Evolutionary conservation across 2,329 filamentous ascomycete species (phyloP).

Genomic region (Penicillium crustosum): DNA sequence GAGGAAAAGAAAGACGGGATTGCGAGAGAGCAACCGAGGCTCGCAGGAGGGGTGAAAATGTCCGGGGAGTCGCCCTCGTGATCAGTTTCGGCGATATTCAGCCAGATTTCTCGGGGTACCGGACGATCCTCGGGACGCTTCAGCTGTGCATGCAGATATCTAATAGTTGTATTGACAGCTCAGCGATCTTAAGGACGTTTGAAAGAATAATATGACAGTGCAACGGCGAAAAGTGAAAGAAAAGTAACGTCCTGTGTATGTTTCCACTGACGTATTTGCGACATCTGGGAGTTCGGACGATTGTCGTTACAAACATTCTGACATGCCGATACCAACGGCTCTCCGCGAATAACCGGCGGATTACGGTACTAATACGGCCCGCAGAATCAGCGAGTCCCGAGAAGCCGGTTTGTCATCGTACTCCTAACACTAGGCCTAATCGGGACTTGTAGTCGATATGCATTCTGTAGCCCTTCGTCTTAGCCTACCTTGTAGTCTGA

Average conservation of each 20-base stretch:
- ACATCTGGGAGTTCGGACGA: neutral
- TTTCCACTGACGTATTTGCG: slow-evolving; percentile 12
- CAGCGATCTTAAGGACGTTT: neutral
- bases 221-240: slow-evolving; percentile 6
- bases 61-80: slow-evolving; percentile 27
- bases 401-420: slow-evolving; percentile 23
- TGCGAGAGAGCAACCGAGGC: slow-evolving; percentile 21
- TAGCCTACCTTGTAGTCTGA: neutral
- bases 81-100: slow-evolving; percentile 27
- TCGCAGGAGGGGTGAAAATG: slow-evolving; percentile 13
- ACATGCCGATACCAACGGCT: slow-evolving; percentile 36
- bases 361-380: slow-evolving; percentile 23
- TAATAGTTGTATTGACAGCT: too few species aligned
- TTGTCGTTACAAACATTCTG: slow-evolving; percentile 17
- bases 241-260: slow-evolving; percentile 9
- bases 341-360: slow-evolving; percentile 17
- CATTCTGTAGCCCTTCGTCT: too few species aligned
- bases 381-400: slow-evolving; percentile 20
- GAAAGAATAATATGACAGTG: neutral
- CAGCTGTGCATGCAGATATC: neutral
- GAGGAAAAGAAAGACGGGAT: slow-evolving; percentile 10
- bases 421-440: neutral
- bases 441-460: neutral
- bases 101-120: slow-evolving; percentile 31
- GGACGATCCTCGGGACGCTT: slow-evolving; percentile 22